These are phyloP conservation scores for Neocallimastix lanati DNA, from an alignment of 192 early-diverging fungal species.

Conservation along the genomic window DNA sequence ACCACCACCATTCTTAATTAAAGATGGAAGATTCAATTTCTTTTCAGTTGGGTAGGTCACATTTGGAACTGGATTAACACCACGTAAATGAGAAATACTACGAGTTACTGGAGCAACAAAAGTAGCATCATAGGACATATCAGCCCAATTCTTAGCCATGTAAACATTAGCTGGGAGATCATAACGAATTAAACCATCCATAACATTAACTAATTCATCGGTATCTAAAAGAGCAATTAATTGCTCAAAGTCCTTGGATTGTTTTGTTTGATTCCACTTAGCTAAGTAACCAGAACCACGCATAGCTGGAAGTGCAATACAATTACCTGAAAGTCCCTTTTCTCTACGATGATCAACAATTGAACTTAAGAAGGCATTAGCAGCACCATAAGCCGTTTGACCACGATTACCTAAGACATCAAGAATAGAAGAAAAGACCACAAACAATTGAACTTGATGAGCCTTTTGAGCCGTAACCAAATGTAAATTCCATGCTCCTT, in stretches of 20 bases:
- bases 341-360: neutral
- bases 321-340: neutral
- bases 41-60: neutral
- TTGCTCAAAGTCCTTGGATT: neutral
- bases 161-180: neutral
- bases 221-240: neutral
- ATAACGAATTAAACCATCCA: neutral
- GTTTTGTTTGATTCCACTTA: neutral
- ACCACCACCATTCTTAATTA: neutral
- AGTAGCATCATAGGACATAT: neutral
- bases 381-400: neutral
- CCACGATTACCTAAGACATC: neutral
- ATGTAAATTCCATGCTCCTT: neutral
- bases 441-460: neutral
- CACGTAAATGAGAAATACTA: neutral
- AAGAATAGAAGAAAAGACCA: neutral
- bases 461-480: neutral
- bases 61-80: neutral
- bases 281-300: neutral
- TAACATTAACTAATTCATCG: neutral
- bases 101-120: neutral
- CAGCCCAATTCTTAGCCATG: neutral
- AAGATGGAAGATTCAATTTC: neutral
- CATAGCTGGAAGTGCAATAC: neutral
- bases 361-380: neutral